A percentile compares a stretch with the other conserved stretches of the same genome.
phyloP scores from a whole-genome alignment of 140 eudicot species.

The Ambrosia hybrid region DNA sequence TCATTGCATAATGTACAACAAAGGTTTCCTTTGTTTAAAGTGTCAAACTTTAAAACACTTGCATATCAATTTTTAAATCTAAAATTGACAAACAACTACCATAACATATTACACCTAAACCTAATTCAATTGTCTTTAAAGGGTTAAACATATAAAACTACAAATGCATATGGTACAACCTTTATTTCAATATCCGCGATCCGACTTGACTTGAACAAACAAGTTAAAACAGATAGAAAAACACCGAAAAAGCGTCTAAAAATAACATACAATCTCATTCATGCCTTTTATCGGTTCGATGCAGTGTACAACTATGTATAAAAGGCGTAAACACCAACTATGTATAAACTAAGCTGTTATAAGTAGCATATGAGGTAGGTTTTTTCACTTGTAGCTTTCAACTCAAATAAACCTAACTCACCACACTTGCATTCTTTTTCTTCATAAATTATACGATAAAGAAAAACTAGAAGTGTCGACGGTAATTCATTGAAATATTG shows the following conservation, averaged over 20 bases:
- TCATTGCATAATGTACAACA: slow-evolving; percentile 1
- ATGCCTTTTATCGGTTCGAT: neutral
- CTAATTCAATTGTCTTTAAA: neutral
- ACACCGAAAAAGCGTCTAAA: too few relatives aligned
- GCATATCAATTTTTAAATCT: neutral
- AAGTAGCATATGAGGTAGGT: slow-evolving; percentile 8
- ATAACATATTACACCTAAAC: neutral
- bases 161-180: neutral
- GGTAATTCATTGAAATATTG: slow-evolving; percentile 16
- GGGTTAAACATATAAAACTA: neutral
- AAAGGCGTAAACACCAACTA: neutral
- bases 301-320: neutral
- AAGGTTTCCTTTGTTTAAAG: neutral
- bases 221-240: neutral
- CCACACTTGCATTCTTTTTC: slow-evolving; percentile 27
- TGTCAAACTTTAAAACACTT: slow-evolving; percentile 15
- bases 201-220: neutral
- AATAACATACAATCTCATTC: neutral
- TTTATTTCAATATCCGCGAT: neutral
- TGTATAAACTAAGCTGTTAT: slow-evolving; percentile 22
- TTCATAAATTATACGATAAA: slow-evolving; percentile 17
- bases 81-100: slow-evolving; percentile 1
- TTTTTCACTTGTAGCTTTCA: neutral
- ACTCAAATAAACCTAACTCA: slow-evolving; percentile 11
- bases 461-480: slow-evolving; percentile 11